Percentiles rank a stretch among this genome's conserved stretches.
These are phyloP conservation scores for Sporisorium graminicola DNA, from an alignment of 1,284 basidiomycete genomes.

Conservation along the genomic window DNA sequence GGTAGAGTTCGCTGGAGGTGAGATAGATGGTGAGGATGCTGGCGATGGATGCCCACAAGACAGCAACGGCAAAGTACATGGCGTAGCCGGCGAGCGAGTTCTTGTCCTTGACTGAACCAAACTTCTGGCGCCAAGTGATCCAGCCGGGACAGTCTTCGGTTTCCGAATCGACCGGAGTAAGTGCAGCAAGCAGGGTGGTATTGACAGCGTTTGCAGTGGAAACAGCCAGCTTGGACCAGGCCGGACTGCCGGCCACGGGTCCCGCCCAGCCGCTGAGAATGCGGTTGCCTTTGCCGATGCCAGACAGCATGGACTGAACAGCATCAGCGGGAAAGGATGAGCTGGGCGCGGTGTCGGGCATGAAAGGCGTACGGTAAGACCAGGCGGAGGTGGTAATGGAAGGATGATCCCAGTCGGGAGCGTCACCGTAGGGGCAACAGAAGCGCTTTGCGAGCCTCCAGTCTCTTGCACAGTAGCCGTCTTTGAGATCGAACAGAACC, in stretches of 20 bases:
- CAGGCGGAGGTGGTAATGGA: constrained; percentile 19
- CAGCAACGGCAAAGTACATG: constrained; percentile 75
- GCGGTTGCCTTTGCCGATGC: constrained; percentile 50
- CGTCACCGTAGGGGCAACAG: constrained; percentile 75
- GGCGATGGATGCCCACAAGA: constrained; percentile 61
- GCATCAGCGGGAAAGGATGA: constrained; percentile 24
- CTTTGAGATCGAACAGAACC: constrained; percentile 92
- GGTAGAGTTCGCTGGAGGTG: constrained; percentile 74
- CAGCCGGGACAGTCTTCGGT: constrained; percentile 77
- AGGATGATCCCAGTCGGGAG: constrained; percentile 50
- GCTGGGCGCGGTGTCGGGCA: constrained; percentile 9
- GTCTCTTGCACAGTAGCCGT: constrained; percentile 81
- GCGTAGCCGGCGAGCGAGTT: constrained; percentile 77
- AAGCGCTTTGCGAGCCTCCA: constrained; percentile 85
- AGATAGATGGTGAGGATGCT: constrained; percentile 85
- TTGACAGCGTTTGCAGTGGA: constrained; percentile 8
- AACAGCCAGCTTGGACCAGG: constrained; percentile 54
- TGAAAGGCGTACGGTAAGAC: constrained; percentile 41
- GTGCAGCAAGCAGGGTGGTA: constrained; percentile 16
- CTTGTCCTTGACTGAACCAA: constrained; percentile 23
- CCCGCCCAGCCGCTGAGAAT: constrained; percentile 58
- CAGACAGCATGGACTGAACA: constrained; percentile 38
- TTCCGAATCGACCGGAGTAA: constrained; percentile 36
- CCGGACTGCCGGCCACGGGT: constrained; percentile 58
- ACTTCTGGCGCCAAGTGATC: constrained; percentile 76